Percentiles rank a stretch among this genome's conserved stretches.
phyloP scores from a whole-genome alignment of 2,329 filamentous ascomycete genomes.

The Clarireedia monteithiana region DNA sequence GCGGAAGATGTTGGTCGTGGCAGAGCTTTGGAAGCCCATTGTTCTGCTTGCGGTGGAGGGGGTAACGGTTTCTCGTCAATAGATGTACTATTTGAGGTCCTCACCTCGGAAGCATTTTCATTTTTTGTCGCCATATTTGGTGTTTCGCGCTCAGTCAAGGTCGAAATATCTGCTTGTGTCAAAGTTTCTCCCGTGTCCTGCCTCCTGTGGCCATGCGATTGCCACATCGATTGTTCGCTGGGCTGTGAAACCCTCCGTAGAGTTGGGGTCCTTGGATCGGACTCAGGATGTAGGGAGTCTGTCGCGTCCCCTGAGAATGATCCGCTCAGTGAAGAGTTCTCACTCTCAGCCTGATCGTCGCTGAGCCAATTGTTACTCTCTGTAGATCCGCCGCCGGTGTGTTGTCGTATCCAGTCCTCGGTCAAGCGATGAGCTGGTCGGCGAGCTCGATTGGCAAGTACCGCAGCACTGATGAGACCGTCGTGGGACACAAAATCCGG shows the following conservation, averaged over 20 bases:
- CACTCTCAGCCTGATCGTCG: conserved; percentile 65
- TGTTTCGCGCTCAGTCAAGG: conserved; percentile 2
- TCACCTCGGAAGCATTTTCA: conserved; percentile 18
- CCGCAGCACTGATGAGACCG: conserved; percentile 40
- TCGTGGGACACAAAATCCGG: conserved; percentile 31
- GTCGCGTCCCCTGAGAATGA: conserved; percentile 45
- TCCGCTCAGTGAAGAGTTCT: conserved; percentile 67
- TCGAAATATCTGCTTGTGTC: conserved; percentile 26
- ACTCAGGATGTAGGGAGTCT: conserved; percentile 33
- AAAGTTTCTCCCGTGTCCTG: conserved; percentile 29
- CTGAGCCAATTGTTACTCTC: conserved; percentile 79
- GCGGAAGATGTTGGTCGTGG: conserved; percentile 24
- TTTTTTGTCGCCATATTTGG: conserved; percentile 20
- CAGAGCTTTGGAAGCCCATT: conserved; percentile 10
- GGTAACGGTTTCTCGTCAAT: conserved; percentile 34
- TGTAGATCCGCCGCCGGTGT: conserved; percentile 61
- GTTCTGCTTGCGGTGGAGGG: conserved; percentile 24
- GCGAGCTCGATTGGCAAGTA: conserved; percentile 55
- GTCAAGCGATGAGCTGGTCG: conserved; percentile 57
- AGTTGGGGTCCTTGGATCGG: conserved; percentile 29
- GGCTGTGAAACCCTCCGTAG: conserved; percentile 24
- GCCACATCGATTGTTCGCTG: conserved; percentile 15
- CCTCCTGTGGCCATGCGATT: conserved; percentile 22
- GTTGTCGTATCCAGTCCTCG: conserved; percentile 80
- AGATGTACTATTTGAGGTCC: conserved; percentile 14